A percentile compares a stretch with the other conserved stretches of the same genome.
These are phyloP conservation scores for Eucalyptus globulus DNA, from an alignment of 345 rosid genomes.

Conservation along the genomic window DNA sequence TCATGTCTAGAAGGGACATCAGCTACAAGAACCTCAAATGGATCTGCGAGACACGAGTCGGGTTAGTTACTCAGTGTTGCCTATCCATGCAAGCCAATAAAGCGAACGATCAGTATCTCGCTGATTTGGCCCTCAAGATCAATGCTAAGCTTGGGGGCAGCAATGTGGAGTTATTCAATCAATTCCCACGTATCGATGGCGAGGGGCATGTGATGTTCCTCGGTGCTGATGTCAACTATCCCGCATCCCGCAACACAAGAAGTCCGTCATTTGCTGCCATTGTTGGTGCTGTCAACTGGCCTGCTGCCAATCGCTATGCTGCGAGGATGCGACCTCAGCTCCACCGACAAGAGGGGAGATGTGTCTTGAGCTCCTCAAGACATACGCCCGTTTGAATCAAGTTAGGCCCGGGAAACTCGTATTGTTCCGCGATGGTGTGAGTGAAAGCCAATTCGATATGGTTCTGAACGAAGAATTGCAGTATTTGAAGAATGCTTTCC, in stretches of 20 bases:
- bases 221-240: too few species aligned
- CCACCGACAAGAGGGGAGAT: too few species aligned
- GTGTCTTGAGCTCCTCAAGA: neutral
- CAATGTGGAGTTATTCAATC: too few species aligned
- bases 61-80: slow-evolving; percentile 59
- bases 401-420: slow-evolving; percentile 50
- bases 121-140: too few species aligned
- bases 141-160: too few species aligned
- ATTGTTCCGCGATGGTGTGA: slow-evolving; percentile 83
- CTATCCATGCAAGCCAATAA: slow-evolving; percentile 26
- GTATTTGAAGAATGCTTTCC: slow-evolving; percentile 38
- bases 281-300: too few species aligned
- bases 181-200: too few species aligned
- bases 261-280: too few species aligned
- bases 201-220: too few species aligned
- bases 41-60: slow-evolving; percentile 73
- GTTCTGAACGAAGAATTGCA: slow-evolving; percentile 63
- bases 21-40: slow-evolving; percentile 82
- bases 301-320: too few species aligned
- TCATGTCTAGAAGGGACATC: slow-evolving; percentile 45
- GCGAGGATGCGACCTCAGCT: too few species aligned
- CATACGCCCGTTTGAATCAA: slow-evolving; percentile 18
- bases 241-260: too few species aligned
- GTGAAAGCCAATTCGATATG: slow-evolving; percentile 88
- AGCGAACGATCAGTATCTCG: slow-evolving; percentile 53